Evolutionary conservation across 139 green algal species (phyloP), one percentile per base, ranked within the genome.

Genomic region (Coelastrella sp.): DNA sequence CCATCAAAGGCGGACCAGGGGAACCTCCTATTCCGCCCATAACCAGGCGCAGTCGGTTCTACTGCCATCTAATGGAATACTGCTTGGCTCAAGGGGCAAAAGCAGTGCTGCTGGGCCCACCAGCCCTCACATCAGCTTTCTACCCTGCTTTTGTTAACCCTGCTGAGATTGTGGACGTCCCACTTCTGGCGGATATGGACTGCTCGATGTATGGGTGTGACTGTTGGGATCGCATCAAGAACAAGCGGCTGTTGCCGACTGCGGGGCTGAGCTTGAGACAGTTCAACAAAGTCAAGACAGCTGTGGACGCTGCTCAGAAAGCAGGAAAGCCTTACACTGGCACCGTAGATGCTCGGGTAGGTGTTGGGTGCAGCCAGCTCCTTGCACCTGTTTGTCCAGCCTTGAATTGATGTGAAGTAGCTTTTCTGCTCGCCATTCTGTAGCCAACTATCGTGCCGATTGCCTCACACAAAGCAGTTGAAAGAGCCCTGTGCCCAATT

Each of bases 81-180:
- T 85, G 75, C 15, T 78, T 82, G 17, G 14, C 61, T 7, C 74
- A 84, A 60, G 86, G 86, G 20, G 86, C 86, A 22, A 90, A 85
- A 65, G 86, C n/a, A 35, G 72, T 85, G 8, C 57, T 90, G 12
- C 14, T 90, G 12, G 86, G 25, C 4, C 25, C 58, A 22, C 86
- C 86, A 7, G 74, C 74, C 6, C 14, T 27, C 6, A 68, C 60
- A 11, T 60, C 86, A 20, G 75, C 59, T 0, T 90, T 81, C 84
- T 90, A 84, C 14, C 11, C 11, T 7, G 49, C 35, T 20, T 24
- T 27, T 35, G 63, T 17, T 7, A 78, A n/a, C 6, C 61, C 82
- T 27, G 35, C 8, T 20, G 60, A 35, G 11, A 57, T 87, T 12
- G 12, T 27, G 11, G 84, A 88, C 19, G 20, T 80, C 27, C 84